Evolutionary conservation across 2,329 filamentous ascomycete species (phyloP).

Genomic region (Colletotrichum sp.): DNA sequence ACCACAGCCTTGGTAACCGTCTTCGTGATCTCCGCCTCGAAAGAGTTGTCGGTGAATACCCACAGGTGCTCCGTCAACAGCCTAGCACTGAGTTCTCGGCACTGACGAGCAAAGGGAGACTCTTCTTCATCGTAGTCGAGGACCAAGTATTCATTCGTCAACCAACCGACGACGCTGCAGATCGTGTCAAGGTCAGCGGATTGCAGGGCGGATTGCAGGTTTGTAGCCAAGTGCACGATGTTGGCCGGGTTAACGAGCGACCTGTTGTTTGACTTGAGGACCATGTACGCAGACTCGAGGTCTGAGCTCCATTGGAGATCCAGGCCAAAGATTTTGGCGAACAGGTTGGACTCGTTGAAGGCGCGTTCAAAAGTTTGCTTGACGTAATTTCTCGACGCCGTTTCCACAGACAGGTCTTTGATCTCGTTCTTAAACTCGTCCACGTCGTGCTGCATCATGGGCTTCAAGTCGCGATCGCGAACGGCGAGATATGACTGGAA

Average conservation of each 20-base stretch:
- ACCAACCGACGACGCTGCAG: slow-evolving; percentile 63
- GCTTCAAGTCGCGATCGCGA: slow-evolving; percentile 58
- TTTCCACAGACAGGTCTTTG: slow-evolving; percentile 55
- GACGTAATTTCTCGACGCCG: slow-evolving; percentile 61
- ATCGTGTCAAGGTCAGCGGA: slow-evolving; percentile 51
- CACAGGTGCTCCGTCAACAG: slow-evolving; percentile 63
- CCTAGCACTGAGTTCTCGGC: slow-evolving; percentile 60
- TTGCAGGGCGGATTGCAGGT: slow-evolving; percentile 55
- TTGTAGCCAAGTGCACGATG: slow-evolving; percentile 54
- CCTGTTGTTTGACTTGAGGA: slow-evolving; percentile 54
- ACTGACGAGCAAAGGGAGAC: slow-evolving; percentile 56
- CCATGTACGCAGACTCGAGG: slow-evolving; percentile 54
- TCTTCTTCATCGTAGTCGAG: slow-evolving; percentile 62
- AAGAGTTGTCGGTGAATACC: slow-evolving; percentile 59
- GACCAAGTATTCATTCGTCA: slow-evolving; percentile 62
- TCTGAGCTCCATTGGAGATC: slow-evolving; percentile 58
- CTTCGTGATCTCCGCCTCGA: slow-evolving; percentile 61
- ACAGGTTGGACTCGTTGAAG: slow-evolving; percentile 59
- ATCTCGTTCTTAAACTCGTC: slow-evolving; percentile 59
- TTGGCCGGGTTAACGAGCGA: slow-evolving; percentile 60
- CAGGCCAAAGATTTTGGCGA: slow-evolving; percentile 60
- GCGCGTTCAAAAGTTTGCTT: slow-evolving; percentile 66
- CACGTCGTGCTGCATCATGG: slow-evolving; percentile 58
- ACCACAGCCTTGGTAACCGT: slow-evolving; percentile 56
- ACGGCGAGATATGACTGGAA: slow-evolving; percentile 59